Base-by-base conservation (phyloP, 2,329 filamentous ascomycete species). In the Phyllosticta paracitricarpa region DNA sequence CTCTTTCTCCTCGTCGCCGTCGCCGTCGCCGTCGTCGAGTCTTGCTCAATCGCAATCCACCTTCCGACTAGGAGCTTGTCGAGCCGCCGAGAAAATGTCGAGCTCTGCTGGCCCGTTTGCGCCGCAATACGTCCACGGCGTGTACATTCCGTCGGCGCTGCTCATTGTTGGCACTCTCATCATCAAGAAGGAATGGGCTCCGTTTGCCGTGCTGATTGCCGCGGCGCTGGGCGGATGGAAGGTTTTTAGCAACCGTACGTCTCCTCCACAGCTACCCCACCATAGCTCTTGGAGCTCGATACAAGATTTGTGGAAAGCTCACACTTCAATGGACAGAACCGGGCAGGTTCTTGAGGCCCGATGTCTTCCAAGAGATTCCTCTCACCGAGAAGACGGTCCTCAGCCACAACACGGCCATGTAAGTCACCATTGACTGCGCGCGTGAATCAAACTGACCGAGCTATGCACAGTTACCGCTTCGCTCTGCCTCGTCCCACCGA, bases 381-480 rank as follows among this genome's bases (percentile, higher is more conserved):
- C 87, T 99, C 68, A 87, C 89, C 76, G 90, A 97, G 77, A 97
- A 97, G 84, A 97, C 88, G 14, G 83, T 95, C 66, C 87, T 97
- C 71, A 96, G 93, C 33, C 94, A 97, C 84, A 99, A 99, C 81
- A 93, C 96, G 63, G 92, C 93, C 76, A 96, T 99, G 89, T 91
- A 78, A 71, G 83, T 35, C 26, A 6, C 24, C 12, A 5, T 48
- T 2, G 12, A 3, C 52, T 26, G 22, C 25, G n/a, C 14, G 9
- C 19, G 24, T 48, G 30, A 2, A 19, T 14, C 26, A 17, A 9
- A 28, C 28, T 4, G 48, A 64, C 33, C 54, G 53, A 26, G 28
- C 6, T 14, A 54, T 35, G 40, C 17, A 59, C 64, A 91, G 88
- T 79, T 99, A 97, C 82, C 91, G 94, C 71, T 97, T 97, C 80